phyloP scores from a whole-genome alignment of 129 eudicot species.

The Erigeron canadensis region DNA sequence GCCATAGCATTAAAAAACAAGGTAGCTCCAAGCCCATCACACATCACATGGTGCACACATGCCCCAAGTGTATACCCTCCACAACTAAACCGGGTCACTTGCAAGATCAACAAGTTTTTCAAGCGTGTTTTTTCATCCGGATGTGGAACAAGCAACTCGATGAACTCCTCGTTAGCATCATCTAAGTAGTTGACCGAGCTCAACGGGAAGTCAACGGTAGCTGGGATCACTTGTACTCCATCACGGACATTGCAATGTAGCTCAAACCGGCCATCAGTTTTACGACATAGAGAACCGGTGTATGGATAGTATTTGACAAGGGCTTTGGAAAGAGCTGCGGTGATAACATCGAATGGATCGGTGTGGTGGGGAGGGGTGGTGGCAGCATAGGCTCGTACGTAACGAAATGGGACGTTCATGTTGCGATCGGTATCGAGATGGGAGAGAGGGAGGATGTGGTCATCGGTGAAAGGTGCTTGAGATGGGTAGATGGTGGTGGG shows the following conservation, averaged over 20 bases:
- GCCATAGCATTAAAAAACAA: conserved; percentile 67
- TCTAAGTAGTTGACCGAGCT: conserved; percentile 41
- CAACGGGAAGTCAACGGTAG: conserved; percentile 42
- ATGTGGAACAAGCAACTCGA: conserved; percentile 55
- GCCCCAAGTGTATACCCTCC: conserved; percentile 79
- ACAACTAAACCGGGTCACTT: conserved; percentile 60
- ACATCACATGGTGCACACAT: conserved; percentile 57
- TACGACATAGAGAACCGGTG: conserved; percentile 54
- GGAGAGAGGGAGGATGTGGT: conserved; percentile 76
- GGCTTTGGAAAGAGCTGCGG: conserved; percentile 60
- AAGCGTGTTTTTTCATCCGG: conserved; percentile 41
- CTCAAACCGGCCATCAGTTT: conserved; percentile 50
- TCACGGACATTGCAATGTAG: conserved; percentile 49
- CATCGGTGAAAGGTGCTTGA: conserved; percentile 44
- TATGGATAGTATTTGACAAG: conserved; percentile 56
- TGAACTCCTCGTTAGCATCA: conserved; percentile 36
- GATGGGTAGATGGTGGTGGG: conserved; percentile 56
- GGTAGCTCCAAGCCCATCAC: conserved; percentile 75
- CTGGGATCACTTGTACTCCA: conserved; percentile 54
- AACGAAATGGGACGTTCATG: conserved; percentile 74
- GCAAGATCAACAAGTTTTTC: conserved; percentile 46
- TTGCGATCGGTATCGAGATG: conserved; percentile 87
- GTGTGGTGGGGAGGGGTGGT: conserved; percentile 24
- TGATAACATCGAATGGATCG: conserved; percentile 62
- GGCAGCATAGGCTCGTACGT: conserved; percentile 57